Base-by-base conservation (phyloP, 306 rosid genomes). In the Dalbergia cochinchinensis region DNA sequence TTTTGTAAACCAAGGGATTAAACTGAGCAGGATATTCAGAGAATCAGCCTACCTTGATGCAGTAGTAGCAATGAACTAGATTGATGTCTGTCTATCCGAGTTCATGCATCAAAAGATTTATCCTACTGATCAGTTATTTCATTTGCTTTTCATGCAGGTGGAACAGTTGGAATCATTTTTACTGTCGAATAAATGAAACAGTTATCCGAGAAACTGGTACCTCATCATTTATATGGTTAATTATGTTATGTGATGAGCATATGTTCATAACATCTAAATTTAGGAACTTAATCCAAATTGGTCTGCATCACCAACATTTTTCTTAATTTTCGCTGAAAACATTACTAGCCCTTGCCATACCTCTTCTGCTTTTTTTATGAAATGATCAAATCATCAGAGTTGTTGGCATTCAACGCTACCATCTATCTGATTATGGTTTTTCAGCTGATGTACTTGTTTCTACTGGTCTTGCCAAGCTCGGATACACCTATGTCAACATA, bases 101-200 rank as follows among this genome's bases (percentile, higher is more conserved):
- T 20, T 12, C 7, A 22, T 50, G 58, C 20, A 69, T 62, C 50
- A 26, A 65, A 53, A 39, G 19, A 63, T 26, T 82, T 45, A 15
- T 42, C 62, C 45, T 67, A 12, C 34, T 73, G 44, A 62, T 58
- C 0, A 48, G 41, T 37, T 37, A 53, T 69, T 85, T n/a, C 34
- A 13, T 58, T 67, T 68, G 18, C 33, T 71, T 74, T 74, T 58
- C 8, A 19, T 74, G 78, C 39, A 92, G 99, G 88, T 94, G 99
- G 97, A 94, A 92, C 86, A 94, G 97, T 83, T 94, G 99, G 99
- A 94, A 94, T 83, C 92, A 94, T 81, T 94, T 94, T 48, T 5
- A 4, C 34, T 94, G 97, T 87, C 78, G 85, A 64, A 91, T 92
- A 62, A 77, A 90, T 72, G 99, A 94, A 76, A 82, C 86, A 26